Evolutionary conservation across 306 rosid genomes (phyloP).

Genomic region (Geum urbanum): DNA sequence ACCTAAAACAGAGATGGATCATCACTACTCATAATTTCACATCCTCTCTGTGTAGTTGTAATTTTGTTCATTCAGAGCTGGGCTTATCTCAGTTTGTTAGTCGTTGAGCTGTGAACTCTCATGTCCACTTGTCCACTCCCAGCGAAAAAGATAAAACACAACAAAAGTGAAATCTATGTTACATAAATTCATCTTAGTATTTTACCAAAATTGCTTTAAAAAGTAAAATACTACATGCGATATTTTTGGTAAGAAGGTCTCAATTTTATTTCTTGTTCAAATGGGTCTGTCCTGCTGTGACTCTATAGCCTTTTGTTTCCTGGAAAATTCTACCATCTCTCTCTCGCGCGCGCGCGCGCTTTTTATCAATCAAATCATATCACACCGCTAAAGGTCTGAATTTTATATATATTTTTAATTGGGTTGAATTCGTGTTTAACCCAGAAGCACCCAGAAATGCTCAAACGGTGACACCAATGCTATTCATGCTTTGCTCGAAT

Average conservation of each 20-base stretch:
- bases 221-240: neutral
- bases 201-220: neutral
- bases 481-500: neutral
- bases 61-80: no score
- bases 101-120: neutral
- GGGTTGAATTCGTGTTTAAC: neutral
- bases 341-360: no score
- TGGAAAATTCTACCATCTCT: neutral
- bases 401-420: neutral
- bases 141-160: neutral
- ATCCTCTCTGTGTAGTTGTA: no score
- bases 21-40: neutral
- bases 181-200: neutral
- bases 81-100: neutral
- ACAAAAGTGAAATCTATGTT: neutral
- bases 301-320: neutral
- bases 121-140: neutral
- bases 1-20: neutral
- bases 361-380: neutral
- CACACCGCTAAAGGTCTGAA: no score
- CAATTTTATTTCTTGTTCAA: neutral
- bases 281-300: neutral
- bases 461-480: slow-evolving; percentile 8
- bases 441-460: slow-evolving; percentile 4
- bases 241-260: neutral